Conservation (phyloP, 83 land plant genomes). For the Picea mariana region DNA sequence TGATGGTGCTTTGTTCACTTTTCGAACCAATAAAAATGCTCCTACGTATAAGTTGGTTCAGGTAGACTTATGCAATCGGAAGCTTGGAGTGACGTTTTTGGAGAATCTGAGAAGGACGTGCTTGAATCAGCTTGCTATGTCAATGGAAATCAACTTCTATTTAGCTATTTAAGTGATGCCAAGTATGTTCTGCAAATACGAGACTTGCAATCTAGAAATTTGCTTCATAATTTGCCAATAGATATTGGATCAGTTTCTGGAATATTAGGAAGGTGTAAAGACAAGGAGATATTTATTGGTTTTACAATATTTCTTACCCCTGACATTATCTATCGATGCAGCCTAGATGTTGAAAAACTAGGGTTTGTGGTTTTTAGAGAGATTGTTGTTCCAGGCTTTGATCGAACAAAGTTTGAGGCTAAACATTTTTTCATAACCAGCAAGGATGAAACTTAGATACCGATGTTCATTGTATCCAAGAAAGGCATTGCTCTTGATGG, state of each 20-base stretch:
- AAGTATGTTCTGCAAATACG: too few species aligned
- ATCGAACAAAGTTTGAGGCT: constrained; percentile 14
- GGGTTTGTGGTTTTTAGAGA: constrained; percentile 26
- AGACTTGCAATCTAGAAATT: too few species aligned
- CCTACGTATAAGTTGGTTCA: too few species aligned
- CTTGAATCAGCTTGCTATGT: constrained; percentile 32
- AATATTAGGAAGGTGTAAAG: constrained; percentile 31
- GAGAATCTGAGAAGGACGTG: constrained; percentile 35
- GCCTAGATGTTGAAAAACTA: constrained; percentile 26
- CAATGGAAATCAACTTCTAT: background rate
- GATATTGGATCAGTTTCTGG: background rate
- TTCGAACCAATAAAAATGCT: too few species aligned
- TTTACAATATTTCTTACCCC: constrained; percentile 56
- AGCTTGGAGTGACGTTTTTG: constrained; percentile 35
- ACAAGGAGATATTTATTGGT: constrained; percentile 31
- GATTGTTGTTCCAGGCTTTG: constrained; percentile 20
- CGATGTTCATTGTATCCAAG: too few species aligned
- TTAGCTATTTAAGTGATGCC: background rate
- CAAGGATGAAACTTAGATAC: constrained; percentile 15
- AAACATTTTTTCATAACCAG: constrained; percentile 63
- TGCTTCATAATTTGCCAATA: too few species aligned
- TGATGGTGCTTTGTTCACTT: too few species aligned
- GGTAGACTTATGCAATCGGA: too few species aligned
- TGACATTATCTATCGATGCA: constrained; percentile 37
- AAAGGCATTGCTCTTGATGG: too few species aligned